Evolutionary conservation across 2,329 filamentous ascomycete species (phyloP), one percentile per base, ranked within the genome.

Genomic region (Aureobasidium vineae): DNA sequence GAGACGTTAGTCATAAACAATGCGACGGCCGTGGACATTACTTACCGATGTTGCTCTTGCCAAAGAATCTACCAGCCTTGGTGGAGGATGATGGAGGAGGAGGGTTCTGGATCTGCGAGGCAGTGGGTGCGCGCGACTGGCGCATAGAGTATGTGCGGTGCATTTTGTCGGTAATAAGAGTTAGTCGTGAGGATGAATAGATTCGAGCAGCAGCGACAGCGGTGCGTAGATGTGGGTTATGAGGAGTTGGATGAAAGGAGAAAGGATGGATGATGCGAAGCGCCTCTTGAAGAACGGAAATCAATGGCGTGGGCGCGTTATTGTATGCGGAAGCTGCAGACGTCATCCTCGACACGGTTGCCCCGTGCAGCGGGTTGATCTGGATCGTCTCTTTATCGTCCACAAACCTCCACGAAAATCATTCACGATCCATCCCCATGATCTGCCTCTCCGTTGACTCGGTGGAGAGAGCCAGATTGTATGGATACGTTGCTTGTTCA

Each of bases 101-200:
- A 59, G 95, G 95, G 80, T 92, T 98, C 87, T 98, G 85, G 69
- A 90, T 84, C 77, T 91, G 88, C 76, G 92, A 96, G 76, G 95
- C 95, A 71, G 95, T 99, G 57, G 95, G 95, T 80, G 92, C 92
- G 85, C 95, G 89, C 80, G 91, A 90, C 81, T 96, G 90, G 89
- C 95, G 93, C 95, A 97, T 96, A 75, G 92, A 97, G 80, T 98
- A 99, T 71, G 95, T 97, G 79, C 94, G 92, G 86, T 99, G 95
- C 94, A 99, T 99, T 68, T 53, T 76, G 71, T 69, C 53, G 64
- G 54, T 52, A 10, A 31, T 49, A 31, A 36, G 15, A 40, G n/a
- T 64, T 54, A 36, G 49, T 36, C 28, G 33, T 36, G 38, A 43
- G 61, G 23, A 63, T 63, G 45, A 31, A 52, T 63, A 52, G 33